Evolutionary conservation across 306 rosid species (phyloP).

Genomic region (Dicorynia guianensis): DNA sequence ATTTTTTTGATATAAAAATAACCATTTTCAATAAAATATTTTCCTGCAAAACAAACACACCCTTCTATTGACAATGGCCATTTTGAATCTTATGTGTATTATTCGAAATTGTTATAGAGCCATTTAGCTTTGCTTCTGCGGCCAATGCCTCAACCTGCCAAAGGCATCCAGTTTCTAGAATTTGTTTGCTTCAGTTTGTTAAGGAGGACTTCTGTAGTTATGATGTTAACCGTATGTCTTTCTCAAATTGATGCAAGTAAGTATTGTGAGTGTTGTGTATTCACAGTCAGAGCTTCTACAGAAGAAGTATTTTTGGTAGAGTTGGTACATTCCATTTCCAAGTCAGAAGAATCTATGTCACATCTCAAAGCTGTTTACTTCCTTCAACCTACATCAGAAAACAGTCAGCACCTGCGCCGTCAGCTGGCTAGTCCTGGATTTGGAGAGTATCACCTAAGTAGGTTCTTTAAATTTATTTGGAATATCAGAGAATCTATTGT

Average conservation of each 20-base stretch:
- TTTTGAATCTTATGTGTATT: constrained; percentile 1
- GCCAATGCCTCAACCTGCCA: constrained; percentile 1
- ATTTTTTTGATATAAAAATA: too few species aligned
- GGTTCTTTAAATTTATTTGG: constrained; percentile 48
- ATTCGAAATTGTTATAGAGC: neutral
- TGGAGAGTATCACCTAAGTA: constrained; percentile 94
- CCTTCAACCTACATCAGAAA: constrained; percentile 86
- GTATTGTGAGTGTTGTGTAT: constrained; percentile 88
- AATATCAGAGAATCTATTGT: constrained; percentile 13
- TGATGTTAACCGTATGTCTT: constrained; percentile 23
- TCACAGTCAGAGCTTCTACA: constrained; percentile 94
- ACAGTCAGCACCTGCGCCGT: constrained; percentile 77
- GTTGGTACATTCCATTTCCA: constrained; percentile 79
- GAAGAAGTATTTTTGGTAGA: constrained; percentile 95
- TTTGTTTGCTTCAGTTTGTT: constrained; percentile 14
- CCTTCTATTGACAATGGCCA: neutral
- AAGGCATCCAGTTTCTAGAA: constrained; percentile 14
- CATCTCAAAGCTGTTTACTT: constrained; percentile 96
- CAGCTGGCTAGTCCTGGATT: constrained; percentile 86
- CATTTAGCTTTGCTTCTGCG: neutral
- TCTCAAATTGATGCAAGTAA: constrained; percentile 65
- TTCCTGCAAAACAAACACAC: too few species aligned
- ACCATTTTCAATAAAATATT: too few species aligned
- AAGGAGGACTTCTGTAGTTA: constrained; percentile 4
- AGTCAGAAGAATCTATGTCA: constrained; percentile 85